Evolutionary conservation across 140 eudicot species (phyloP), one percentile per base, ranked within the genome.

Genomic region (Flaveria floridana): DNA sequence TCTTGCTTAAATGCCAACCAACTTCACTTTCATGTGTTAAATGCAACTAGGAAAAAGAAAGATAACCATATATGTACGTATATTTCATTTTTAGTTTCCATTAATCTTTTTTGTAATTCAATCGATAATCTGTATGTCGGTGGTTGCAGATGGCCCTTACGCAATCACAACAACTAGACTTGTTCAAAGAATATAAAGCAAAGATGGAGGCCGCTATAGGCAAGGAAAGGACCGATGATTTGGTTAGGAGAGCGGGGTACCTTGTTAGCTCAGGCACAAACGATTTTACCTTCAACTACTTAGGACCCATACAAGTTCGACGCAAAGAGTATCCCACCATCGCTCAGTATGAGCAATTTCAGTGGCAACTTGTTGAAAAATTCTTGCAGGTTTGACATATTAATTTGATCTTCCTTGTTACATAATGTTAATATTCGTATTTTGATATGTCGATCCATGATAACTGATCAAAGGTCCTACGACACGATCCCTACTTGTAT

Each of bases 221-320:
- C 57, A 69, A 68, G 73, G 84, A 80, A 69, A 75, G 73, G 37
- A 80, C 84, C 1, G 56, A 80, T 26, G 84, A 80, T 80, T 30
- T 80, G 58, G 76, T 80, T 18, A 51, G 42, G 11, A 59, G 80
- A 28, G 84, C 77, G 0, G 84, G 69, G 26, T 80, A 75, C 46
- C 50, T 75, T 69, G 63, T 75, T 42, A 80, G 84, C 52, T 74
- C 81, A 2, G 84, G 84, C 30, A 80, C 84, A 19, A 80, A 80
- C 7, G 79, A 75, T 75, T 75, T 75, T 57, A 61, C 72, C 50
- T 80, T 80, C 59, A 80, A 80, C 80, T 80, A 80, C 80, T 58
- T 57, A 5, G 84, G 84, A 30, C 82, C 82, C 48, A 2, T 80
- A 16, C 61, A 8, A 1, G 14, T 48, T 23, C 65, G 81, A 21